Percentiles rank a stretch among this genome's conserved stretches.
Conservation (phyloP, 352 stramenopile species). For the Phytopythium litorale region DNA sequence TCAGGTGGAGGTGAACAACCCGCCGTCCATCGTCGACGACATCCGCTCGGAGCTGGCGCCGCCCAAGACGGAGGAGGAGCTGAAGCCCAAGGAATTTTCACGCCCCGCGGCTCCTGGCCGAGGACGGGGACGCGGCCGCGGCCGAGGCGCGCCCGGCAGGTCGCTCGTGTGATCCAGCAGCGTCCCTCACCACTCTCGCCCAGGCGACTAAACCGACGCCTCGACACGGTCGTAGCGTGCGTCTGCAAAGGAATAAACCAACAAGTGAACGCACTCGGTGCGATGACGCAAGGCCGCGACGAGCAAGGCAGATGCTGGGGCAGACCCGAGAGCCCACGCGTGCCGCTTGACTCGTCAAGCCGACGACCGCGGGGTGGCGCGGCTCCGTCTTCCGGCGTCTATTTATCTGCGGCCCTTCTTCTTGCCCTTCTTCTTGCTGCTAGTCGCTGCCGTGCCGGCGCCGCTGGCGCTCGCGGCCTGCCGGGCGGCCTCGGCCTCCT, state of each 20-base stretch:
- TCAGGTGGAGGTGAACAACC: conserved; percentile 79
- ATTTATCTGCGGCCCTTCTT: conserved; percentile 86
- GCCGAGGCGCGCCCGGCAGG: conserved; percentile 25
- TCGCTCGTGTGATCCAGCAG: background rate
- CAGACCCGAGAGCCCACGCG: background rate
- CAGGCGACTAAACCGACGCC: background rate
- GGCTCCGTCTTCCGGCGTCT: background rate
- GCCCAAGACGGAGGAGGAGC: conserved; percentile 54
- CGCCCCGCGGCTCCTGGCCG: conserved; percentile 59
- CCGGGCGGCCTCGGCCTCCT: conserved; percentile 61
- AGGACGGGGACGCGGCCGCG: conserved; percentile 51
- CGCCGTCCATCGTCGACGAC: conserved; percentile 48
- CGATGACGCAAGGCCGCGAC: background rate
- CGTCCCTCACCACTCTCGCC: background rate
- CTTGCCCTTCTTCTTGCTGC: conserved; percentile 84
- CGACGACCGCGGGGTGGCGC: background rate
- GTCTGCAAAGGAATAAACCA: background rate
- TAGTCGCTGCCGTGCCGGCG: conserved; percentile 20
- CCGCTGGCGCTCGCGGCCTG: conserved; percentile 28
- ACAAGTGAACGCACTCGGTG: background rate
- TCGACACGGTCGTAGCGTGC: background rate
- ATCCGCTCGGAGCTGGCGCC: conserved; percentile 56
- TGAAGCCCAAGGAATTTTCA: conserved; percentile 68
- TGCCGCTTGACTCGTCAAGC: background rate
- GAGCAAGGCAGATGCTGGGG: background rate